A percentile compares a stretch with the other conserved stretches of the same genome.
Evolutionary conservation across 495 filamentous ascomycete genomes (phyloP).

Genomic region (Aspergillus mulundensis): DNA sequence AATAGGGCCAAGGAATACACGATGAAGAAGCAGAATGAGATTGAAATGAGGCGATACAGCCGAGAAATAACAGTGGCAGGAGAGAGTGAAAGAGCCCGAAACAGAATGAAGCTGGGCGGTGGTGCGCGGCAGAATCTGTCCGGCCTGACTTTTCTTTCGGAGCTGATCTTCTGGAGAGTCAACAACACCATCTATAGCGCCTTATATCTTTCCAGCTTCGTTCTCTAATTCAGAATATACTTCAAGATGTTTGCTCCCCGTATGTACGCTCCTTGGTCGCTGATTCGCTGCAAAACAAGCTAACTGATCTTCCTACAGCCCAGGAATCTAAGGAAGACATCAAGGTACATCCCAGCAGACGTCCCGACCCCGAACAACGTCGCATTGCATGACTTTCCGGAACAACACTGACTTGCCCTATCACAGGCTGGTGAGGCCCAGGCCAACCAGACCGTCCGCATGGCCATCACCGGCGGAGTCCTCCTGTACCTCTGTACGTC

Average conservation of each 20-base stretch:
- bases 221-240: background rate
- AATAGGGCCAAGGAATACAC: background rate
- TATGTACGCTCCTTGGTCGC: conserved; percentile 8
- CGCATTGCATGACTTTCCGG: background rate
- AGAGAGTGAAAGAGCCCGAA: background rate
- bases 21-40: background rate
- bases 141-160: conserved; percentile 6
- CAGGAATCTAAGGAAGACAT: conserved; percentile 48
- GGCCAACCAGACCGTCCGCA: conserved; percentile 63
- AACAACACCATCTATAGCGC: background rate
- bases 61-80: background rate
- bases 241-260: conserved; percentile 46
- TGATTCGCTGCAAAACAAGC: background rate
- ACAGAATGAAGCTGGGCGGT: conserved; percentile 6
- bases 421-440: conserved; percentile 62
- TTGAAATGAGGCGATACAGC: conserved; percentile 1
- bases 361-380: background rate
- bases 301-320: conserved; percentile 18
- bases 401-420: background rate
- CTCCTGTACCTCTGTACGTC: conserved; percentile 77
- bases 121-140: background rate
- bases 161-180: background rate
- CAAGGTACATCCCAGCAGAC: conserved; percentile 26
- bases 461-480: conserved; percentile 57
- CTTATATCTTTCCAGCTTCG: background rate